phyloP scores from a whole-genome alignment of 75 land plant species.

The Pinus albicaulis region DNA sequence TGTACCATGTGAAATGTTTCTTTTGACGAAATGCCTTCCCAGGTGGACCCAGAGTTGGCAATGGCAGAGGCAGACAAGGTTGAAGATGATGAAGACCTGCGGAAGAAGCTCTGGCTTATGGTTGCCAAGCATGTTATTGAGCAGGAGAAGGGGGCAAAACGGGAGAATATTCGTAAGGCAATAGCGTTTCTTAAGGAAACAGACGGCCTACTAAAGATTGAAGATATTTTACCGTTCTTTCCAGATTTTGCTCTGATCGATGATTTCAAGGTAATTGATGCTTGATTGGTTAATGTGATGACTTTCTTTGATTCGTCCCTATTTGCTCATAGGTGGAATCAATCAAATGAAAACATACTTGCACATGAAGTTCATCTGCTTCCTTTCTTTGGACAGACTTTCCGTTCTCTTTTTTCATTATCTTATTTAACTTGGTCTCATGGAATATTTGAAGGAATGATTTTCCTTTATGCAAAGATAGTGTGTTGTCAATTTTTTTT shows the following conservation, averaged over 20 bases:
- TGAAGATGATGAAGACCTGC: constrained; percentile 90
- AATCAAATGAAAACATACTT: not conserved
- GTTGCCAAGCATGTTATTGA: constrained; percentile 94
- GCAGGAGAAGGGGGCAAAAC: constrained; percentile 85
- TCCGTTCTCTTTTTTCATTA: not conserved
- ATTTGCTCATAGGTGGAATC: not conserved
- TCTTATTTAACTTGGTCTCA: not conserved
- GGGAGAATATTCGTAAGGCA: constrained; percentile 94
- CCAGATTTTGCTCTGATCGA: constrained; percentile 98
- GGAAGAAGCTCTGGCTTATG: constrained; percentile 99
- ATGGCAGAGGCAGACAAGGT: constrained; percentile 98
- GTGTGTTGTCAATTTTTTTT: too few relatives aligned
- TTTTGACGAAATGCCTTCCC: constrained; percentile 1
- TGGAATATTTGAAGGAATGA: not conserved
- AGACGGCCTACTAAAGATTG: constrained; percentile 95
- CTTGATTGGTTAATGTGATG: not conserved
- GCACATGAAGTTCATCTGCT: too few relatives aligned
- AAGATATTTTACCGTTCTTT: constrained; percentile 96
- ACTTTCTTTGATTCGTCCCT: constrained; percentile 3
- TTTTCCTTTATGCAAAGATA: not conserved
- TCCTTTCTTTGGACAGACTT: not conserved
- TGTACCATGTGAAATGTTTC: not conserved
- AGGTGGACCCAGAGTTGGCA: constrained; percentile 97
- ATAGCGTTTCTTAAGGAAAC: constrained; percentile 97
- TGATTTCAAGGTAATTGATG: constrained; percentile 78